Evolutionary conservation across 2,329 filamentous ascomycete genomes (phyloP), one percentile per base, ranked within the genome.

Genomic region (Aspergillus floridensis): DNA sequence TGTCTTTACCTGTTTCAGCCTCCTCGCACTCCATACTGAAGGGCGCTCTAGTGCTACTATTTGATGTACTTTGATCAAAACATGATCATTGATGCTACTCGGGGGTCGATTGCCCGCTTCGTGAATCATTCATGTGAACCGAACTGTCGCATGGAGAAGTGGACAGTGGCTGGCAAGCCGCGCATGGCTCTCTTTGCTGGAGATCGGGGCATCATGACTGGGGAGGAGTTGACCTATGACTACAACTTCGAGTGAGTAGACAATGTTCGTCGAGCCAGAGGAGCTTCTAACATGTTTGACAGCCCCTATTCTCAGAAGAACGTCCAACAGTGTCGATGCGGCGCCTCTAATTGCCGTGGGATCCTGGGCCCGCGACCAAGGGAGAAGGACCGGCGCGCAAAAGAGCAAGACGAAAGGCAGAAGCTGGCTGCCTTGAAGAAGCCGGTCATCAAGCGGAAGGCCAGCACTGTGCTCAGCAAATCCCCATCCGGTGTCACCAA

Each of bases 61-160:
- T 82, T 99, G 53, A 99, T 99, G 95, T 92, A 92, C 58, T 97
- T 98, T 73, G 93, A 98, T 72, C 92, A 97, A 75, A 95, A 96
- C 76, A 95, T 98, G 87, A 96, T 98, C 69, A 96, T 99, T 65
- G 95, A 99, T 79, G 95, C 93, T 35, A 97, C 93, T 29, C 92
- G 91, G 58, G 95, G 95, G 69, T 96, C 91, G 65, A 96, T 98
- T 76, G 93, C 95, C 70, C 90, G 95, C 58, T 99, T 99, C 75
- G 93, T 99, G 74, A 99, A 99, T 73, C 95, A 99, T 75, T 96
- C 92, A 19, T 99, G 95, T 77, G 89, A 91, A 59, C 95, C 95
- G 2, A 99, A 99, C 73, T 98, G 93, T 77, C 87, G 90, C 63
- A 98, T 99, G 93, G 92, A 96, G 70, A 98, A 97, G 75, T 96